Percentiles rank a stretch among this genome's conserved stretches.
Evolutionary conservation across 192 early-diverging fungal genomes (phyloP).

Genomic region (Chytriomyces hyalinus): DNA sequence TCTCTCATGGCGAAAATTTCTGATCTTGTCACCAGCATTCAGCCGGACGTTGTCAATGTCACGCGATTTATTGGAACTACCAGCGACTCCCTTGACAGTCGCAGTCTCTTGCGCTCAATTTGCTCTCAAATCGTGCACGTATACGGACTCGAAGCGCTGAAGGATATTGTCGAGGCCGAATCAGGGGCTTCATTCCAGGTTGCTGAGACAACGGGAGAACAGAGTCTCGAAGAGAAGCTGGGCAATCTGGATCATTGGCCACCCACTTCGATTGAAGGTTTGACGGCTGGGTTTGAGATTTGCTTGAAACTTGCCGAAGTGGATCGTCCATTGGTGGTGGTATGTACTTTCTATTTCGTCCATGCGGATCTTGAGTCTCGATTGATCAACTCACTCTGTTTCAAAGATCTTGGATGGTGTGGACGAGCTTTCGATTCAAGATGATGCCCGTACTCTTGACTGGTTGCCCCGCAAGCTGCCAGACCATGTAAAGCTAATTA

Average conservation of each 20-base stretch:
- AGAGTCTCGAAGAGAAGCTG: constrained; percentile 23
- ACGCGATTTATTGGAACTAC: constrained; percentile 30
- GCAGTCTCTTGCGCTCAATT: constrained; percentile 28
- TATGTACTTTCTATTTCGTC: neutral
- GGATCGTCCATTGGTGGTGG: constrained; percentile 21
- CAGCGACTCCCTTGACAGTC: constrained; percentile 20
- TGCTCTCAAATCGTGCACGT: constrained; percentile 34
- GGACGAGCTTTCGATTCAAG: constrained; percentile 30
- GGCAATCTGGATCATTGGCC: constrained; percentile 40
- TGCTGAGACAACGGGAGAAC: constrained; percentile 27
- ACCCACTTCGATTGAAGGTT: constrained; percentile 29
- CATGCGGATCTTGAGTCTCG: neutral
- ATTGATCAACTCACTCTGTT: neutral
- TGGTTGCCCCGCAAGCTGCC: constrained; percentile 34
- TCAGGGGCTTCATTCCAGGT: constrained; percentile 1
- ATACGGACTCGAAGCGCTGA: constrained; percentile 26
- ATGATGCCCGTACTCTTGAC: constrained; percentile 31
- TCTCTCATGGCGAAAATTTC: constrained; percentile 26
- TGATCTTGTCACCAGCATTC: neutral
- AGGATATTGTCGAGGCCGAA: constrained; percentile 34
- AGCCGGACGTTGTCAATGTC: constrained; percentile 14
- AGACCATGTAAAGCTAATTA: constrained; percentile 28
- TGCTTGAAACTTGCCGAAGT: constrained; percentile 32
- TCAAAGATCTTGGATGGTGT: constrained; percentile 31
- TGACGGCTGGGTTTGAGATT: constrained; percentile 34